Percentiles rank a stretch among this genome's conserved stretches.
Evolutionary conservation across 768 basidiomycete genomes (phyloP).

Genomic region (Rickenella mellea): DNA sequence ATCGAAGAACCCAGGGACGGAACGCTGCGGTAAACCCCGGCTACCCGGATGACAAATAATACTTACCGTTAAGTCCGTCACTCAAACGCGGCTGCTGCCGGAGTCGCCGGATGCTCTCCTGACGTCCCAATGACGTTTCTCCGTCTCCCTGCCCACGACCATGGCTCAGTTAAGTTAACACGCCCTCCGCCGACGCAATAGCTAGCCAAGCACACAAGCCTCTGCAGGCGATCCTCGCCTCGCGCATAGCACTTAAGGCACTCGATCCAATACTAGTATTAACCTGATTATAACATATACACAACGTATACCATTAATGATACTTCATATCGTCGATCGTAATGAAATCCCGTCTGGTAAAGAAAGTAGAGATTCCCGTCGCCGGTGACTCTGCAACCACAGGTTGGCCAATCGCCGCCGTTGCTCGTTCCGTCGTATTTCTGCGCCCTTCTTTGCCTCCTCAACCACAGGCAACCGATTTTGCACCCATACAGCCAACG

Average conservation of each 20-base stretch:
- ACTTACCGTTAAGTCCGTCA: too few species aligned
- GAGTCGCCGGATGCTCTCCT: too few species aligned
- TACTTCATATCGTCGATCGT: background rate
- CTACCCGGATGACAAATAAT: too few species aligned
- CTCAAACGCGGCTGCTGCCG: too few species aligned
- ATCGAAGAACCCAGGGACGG: background rate
- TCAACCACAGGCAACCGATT: conserved; percentile 3
- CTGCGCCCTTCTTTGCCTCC: background rate
- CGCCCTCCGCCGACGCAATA: too few species aligned
- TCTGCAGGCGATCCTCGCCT: too few species aligned
- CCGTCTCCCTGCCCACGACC: too few species aligned
- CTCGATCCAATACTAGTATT: background rate
- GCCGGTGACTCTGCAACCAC: conserved; percentile 1
- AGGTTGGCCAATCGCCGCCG: background rate
- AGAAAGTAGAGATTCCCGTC: background rate
- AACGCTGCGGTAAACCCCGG: background rate
- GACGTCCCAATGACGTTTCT: too few species aligned
- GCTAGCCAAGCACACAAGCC: too few species aligned
- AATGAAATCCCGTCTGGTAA: background rate
- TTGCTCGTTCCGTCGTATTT: background rate
- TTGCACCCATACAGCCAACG: conserved; percentile 8
- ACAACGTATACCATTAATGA: background rate
- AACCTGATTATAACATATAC: background rate
- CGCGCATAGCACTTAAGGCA: too few species aligned
- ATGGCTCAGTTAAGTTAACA: too few species aligned